Evolutionary conservation across 2,329 filamentous ascomycete genomes (phyloP).

Genomic region (Trichophyton simii): DNA sequence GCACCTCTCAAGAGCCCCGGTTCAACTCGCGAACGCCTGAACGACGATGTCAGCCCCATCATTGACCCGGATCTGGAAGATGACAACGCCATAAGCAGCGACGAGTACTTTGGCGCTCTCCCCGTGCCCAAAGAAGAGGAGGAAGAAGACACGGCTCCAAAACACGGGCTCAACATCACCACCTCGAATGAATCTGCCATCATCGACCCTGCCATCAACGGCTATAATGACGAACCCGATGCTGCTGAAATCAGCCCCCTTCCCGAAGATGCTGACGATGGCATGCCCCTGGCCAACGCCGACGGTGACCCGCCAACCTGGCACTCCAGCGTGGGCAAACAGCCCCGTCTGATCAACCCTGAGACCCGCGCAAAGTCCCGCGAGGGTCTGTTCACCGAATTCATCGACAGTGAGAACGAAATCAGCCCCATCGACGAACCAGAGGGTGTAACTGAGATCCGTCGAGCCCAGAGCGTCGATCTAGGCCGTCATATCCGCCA

Average conservation of each 20-base stretch:
- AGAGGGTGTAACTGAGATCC: conserved; percentile 27
- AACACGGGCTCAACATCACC: not conserved
- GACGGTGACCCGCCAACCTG: conserved; percentile 31
- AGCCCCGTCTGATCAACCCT: conserved; percentile 53
- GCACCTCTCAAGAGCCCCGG: conserved; percentile 29
- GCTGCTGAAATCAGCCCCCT: not conserved
- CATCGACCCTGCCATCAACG: too few relatives aligned
- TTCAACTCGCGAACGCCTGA: conserved; percentile 32
- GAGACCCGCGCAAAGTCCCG: conserved; percentile 46
- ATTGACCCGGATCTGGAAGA: conserved; percentile 47
- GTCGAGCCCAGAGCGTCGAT: conserved; percentile 60
- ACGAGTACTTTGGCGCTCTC: conserved; percentile 58
- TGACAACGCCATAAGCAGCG: conserved; percentile 52
- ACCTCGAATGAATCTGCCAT: conserved; percentile 6
- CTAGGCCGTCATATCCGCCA: conserved; percentile 55
- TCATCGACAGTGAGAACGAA: conserved; percentile 26
- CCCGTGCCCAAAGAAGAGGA: conserved; percentile 32
- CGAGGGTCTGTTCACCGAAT: conserved; percentile 47
- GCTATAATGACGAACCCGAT: not conserved
- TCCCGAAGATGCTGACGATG: conserved; percentile 7
- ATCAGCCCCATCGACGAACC: conserved; percentile 24
- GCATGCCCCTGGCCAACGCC: not conserved
- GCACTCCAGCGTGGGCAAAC: conserved; percentile 42
- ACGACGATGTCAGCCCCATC: conserved; percentile 38
- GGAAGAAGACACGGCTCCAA: conserved; percentile 4